Conservation (phyloP, 2,329 filamentous ascomycete genomes). For the Sclerotinia trifoliorum region DNA sequence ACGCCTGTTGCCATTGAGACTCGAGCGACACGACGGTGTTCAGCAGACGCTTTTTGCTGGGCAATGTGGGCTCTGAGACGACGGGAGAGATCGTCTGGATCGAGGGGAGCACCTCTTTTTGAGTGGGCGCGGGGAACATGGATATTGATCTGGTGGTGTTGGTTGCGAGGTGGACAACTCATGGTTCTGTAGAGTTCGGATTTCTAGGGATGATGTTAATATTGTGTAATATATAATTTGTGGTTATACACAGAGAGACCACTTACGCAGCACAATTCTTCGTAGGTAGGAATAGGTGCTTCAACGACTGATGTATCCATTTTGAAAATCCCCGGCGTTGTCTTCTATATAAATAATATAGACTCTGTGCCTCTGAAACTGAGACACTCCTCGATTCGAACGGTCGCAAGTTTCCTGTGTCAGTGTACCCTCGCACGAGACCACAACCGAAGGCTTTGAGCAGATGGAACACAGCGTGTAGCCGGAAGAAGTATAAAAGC, state of each 20-base stretch:
- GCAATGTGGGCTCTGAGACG: constrained; percentile 52
- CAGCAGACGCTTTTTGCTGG: constrained; percentile 48
- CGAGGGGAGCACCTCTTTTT: constrained; percentile 45
- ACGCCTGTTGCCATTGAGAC: constrained; percentile 27
- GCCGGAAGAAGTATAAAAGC: constrained; percentile 4
- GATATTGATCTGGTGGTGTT: not conserved
- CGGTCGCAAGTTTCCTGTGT: constrained; percentile 7
- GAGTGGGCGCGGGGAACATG: constrained; percentile 31
- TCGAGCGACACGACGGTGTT: constrained; percentile 29
- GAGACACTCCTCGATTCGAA: constrained; percentile 16
- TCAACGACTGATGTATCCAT: not conserved
- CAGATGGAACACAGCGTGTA: constrained; percentile 17
- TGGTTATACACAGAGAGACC: not conserved
- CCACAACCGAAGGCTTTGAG: constrained; percentile 17
- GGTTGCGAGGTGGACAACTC: constrained; percentile 31
- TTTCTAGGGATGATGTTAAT: not conserved
- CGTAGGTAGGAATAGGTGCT: not conserved
- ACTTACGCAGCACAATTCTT: constrained; percentile 12
- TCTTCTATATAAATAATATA: constrained; percentile 9
- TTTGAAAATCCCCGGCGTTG: not conserved
- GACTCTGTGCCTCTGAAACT: constrained; percentile 14
- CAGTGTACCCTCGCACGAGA: constrained; percentile 8
- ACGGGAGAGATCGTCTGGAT: constrained; percentile 55
- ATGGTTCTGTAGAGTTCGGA: constrained; percentile 31
- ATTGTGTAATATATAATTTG: not conserved